These are phyloP conservation scores for Evernia prunastri DNA, from an alignment of 495 filamentous ascomycete species.

Conservation along the genomic window DNA sequence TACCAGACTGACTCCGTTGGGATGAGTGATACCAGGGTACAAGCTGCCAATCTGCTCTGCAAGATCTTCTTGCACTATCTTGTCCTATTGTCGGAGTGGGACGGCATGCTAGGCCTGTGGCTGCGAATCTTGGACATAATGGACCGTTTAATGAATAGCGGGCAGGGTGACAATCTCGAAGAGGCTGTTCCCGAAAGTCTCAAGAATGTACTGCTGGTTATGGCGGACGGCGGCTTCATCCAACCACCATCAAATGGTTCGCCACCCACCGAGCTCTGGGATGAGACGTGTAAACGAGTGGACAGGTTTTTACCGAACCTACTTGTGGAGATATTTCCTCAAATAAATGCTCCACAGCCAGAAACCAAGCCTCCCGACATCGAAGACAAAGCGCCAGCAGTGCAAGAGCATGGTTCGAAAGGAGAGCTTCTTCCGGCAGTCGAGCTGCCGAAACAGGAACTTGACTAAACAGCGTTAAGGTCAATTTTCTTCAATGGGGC, in stretches of 20 bases:
- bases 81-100: conserved; percentile 72
- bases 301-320: conserved; percentile 85
- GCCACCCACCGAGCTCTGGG: conserved; percentile 46
- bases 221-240: conserved; percentile 84
- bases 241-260: conserved; percentile 60
- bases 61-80: conserved; percentile 95
- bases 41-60: conserved; percentile 83
- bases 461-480: background rate
- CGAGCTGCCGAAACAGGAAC: background rate
- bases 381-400: background rate
- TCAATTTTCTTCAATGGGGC: background rate
- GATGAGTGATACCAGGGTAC: conserved; percentile 92
- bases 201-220: conserved; percentile 94
- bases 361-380: background rate
- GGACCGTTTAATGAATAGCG: conserved; percentile 93
- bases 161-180: conserved; percentile 83
- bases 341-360: conserved; percentile 1
- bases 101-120: conserved; percentile 93
- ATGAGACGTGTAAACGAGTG: conserved; percentile 75
- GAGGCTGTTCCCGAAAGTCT: conserved; percentile 93
- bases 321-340: conserved; percentile 46
- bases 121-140: conserved; percentile 88
- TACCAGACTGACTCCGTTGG: conserved; percentile 87
- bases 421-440: background rate
- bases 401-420: background rate